Base-by-base conservation (phyloP, 257 asterid species). In the Lycium ferocissimum region DNA sequence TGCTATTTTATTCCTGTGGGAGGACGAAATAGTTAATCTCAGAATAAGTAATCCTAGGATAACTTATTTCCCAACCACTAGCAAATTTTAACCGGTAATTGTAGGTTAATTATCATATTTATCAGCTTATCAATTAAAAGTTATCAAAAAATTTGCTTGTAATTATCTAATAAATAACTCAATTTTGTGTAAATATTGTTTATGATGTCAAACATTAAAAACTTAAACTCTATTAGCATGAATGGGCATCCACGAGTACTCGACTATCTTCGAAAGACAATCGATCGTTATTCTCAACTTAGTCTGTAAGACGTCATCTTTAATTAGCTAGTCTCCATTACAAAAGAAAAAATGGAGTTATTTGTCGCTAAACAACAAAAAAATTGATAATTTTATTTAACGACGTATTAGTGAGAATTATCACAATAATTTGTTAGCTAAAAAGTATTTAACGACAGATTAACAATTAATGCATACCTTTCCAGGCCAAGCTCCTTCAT, bases 401-500 rank as follows among this genome's bases (percentile, higher is more conserved):
- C 0, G 4, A 58, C 0, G 26, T 0, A n/a, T 59, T 18, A 7
- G 2, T 1, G 12, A 61, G 2, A 9, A 61, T 22, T 62, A 20
- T 62, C 6, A n/a, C 0, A 62, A 62, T 1, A 67, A 5, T 2
- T 69, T 37, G 7, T 37, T 33, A 69, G 1, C 0, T 37, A 13
- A 12, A 4, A 7, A 7, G 0, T 70, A 70, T 70, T 70, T 70
- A 37, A 4, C 53, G 0, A 70, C 26, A 38, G 33, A 70, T 38
- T 70, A 38, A 70, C 15, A 17, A 65, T 3, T 11, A 51, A 20
- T 26, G 8, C 9, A 15, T 67, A 93, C 97, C 97, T 93, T 85
- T 90, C 91, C 59, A 93, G 89, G 57, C 97, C 98, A 83, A 94
- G 88, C 63, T 92, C 96, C 85, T 90, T 92, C 95, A 91, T 89